Conservation (phyloP, 2,329 filamentous ascomycete species). For the Neobulgaria alba region DNA sequence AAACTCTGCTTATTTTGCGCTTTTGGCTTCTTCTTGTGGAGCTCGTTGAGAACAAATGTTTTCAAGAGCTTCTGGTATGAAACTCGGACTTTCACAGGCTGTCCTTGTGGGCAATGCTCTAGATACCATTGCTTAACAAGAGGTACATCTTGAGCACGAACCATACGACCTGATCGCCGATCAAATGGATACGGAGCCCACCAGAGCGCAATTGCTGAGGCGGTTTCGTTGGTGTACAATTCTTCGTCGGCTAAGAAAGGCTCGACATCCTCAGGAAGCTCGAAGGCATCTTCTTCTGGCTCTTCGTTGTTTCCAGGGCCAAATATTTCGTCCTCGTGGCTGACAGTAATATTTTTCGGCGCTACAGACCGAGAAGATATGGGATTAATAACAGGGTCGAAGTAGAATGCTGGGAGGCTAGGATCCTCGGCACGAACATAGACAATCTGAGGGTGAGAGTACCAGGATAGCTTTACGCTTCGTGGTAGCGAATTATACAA, state of each 20-base stretch:
- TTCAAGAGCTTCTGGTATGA: conserved; percentile 98
- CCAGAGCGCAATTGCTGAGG: conserved; percentile 88
- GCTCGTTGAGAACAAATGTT: conserved; percentile 89
- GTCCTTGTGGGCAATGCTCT: conserved; percentile 83
- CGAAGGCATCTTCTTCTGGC: conserved; percentile 69
- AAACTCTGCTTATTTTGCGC: conserved; percentile 92
- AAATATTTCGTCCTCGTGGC: conserved; percentile 91
- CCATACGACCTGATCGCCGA: conserved; percentile 88
- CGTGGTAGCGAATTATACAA: conserved; percentile 94
- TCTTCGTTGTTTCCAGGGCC: conserved; percentile 67
- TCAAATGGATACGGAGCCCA: conserved; percentile 98
- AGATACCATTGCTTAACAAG: conserved; percentile 98
- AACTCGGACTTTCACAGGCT: conserved; percentile 93
- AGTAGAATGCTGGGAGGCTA: conserved; percentile 90
- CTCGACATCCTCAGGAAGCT: conserved; percentile 69
- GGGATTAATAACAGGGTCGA: conserved; percentile 95
- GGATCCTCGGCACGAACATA: conserved; percentile 84
- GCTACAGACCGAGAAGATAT: conserved; percentile 92
- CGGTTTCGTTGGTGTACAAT: conserved; percentile 79
- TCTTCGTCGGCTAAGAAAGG: conserved; percentile 88
- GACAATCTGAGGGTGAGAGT: conserved; percentile 86
- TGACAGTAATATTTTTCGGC: conserved; percentile 85
- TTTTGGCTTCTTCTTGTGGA: conserved; percentile 94
- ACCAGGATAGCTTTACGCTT: conserved; percentile 89
- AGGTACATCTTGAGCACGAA: conserved; percentile 92